Base-by-base conservation (phyloP, 83 land plant genomes). In the Diphasiastrum complanatum region DNA sequence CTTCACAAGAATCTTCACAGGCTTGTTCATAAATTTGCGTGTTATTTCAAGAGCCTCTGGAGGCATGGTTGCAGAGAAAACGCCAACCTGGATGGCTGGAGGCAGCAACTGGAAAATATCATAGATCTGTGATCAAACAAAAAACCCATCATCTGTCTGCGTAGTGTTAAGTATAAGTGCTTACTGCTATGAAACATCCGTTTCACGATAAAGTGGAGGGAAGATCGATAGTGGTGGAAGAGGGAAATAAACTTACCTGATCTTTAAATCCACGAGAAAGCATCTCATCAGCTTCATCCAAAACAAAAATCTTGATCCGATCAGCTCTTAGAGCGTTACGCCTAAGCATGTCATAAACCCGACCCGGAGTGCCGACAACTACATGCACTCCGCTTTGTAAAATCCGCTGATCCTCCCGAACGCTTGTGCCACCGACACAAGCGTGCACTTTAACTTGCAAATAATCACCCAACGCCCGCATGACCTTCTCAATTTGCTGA, bases 371-470 rank as follows among this genome's bases (percentile, higher is more conserved):
- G 12, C 86, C 86, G 5, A 79, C 79, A 31, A 82, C 85, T 40
- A 82, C 79, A 75, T 82, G 85, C 38, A 82, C 83, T n/a, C 85
- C 82, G 34, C 61, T 33, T 33, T 72, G 70, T 3, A 78, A 71
- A 33, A 74, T 78, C 1, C 78, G 65, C 2, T 70, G 74, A 47
- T 81, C 84, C 51, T 81, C 81, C 26, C 81, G 67, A 1, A 81
- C 78, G 54, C 78, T 78, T 22, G 79, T 82, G 2, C 85, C 85
- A 47, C 85, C 85, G 34, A 83, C 84, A 73, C 87, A 85, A 52
- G 91, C 91, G 70, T 85, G 91, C 16, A 80, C 91, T 68, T 80
- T 80, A 33, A 83, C 87, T 54, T 83, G 83, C 51, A 81, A 46
- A 61, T 81, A 84, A 56, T 84, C 85, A 43, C 89, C 85, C 32